Evolutionary conservation across 176 grass and related monocot species (phyloP).

Genomic region (barley (Hordeum vulgare)): DNA sequence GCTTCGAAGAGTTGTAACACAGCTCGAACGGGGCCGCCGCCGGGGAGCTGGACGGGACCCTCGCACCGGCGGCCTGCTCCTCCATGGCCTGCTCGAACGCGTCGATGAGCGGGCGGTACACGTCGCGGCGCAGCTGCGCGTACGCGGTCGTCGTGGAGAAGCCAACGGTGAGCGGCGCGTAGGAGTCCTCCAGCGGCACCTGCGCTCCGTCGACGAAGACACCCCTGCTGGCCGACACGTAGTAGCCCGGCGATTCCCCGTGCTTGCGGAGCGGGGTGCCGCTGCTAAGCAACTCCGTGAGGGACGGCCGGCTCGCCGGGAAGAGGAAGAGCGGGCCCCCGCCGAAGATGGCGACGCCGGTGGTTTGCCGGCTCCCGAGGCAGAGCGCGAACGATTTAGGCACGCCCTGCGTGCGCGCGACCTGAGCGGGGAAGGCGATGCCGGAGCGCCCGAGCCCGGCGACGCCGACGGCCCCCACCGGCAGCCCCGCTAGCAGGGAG

Average conservation of each 20-base stretch:
- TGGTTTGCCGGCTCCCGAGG: constrained; percentile 42
- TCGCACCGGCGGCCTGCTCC: background rate
- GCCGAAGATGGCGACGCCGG: constrained; percentile 55
- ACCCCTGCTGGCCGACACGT: constrained; percentile 13
- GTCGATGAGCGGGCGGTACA: constrained; percentile 32
- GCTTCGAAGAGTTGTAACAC: constrained; percentile 30
- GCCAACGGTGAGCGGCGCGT: background rate
- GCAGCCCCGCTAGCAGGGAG: constrained; percentile 14
- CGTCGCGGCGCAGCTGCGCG: constrained; percentile 29
- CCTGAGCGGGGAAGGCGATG: constrained; percentile 40
- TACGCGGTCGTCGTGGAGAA: constrained; percentile 24
- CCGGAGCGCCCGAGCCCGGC: constrained; percentile 35
- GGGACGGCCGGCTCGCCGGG: background rate
- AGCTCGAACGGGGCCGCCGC: constrained; percentile 33
- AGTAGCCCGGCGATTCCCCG: constrained; percentile 17
- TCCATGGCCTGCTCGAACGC: constrained; percentile 21
- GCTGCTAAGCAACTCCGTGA: constrained; percentile 3
- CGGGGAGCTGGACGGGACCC: background rate
- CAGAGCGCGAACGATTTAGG: constrained; percentile 47
- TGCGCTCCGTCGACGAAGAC: background rate
- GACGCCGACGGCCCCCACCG: constrained; percentile 32
- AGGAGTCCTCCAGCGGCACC: background rate
- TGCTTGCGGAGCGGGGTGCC: constrained; percentile 7
- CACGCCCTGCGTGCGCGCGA: constrained; percentile 25
- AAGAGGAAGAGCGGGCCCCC: background rate